Percentiles rank a stretch among this genome's conserved stretches.
phyloP scores from a whole-genome alignment of 2,329 filamentous ascomycete species.

The Aspergillus sojae region DNA sequence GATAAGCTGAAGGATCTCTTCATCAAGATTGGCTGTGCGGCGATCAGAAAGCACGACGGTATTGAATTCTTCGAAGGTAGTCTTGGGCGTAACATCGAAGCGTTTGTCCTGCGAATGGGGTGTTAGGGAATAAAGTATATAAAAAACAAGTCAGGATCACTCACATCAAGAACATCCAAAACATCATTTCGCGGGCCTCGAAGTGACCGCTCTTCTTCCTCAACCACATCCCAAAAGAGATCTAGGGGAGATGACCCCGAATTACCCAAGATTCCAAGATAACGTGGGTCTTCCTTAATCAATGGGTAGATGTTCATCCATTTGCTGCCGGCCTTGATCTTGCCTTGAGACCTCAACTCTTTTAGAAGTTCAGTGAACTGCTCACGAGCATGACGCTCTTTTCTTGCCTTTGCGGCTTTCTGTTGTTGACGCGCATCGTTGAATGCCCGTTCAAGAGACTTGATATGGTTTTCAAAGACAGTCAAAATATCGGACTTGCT shows the following conservation, averaged over 20 bases:
- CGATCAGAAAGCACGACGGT: constrained; percentile 80
- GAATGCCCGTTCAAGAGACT: constrained; percentile 83
- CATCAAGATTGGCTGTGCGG: constrained; percentile 84
- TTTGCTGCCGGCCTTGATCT: constrained; percentile 86
- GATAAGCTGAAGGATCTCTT: constrained; percentile 75
- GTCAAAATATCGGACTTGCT: constrained; percentile 88
- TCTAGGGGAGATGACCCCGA: constrained; percentile 83
- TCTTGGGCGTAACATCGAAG: constrained; percentile 85
- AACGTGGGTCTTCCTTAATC: constrained; percentile 80
- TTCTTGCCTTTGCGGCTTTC: constrained; percentile 76
- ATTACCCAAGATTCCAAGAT: constrained; percentile 80
- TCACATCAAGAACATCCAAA: constrained; percentile 83
- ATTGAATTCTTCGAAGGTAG: constrained; percentile 85
- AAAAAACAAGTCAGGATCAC: constrained; percentile 32
- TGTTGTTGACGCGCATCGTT: constrained; percentile 89
- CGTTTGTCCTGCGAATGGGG: constrained; percentile 69
- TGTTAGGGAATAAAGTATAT: constrained; percentile 38
- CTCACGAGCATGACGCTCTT: constrained; percentile 85
- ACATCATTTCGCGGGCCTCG: constrained; percentile 80
- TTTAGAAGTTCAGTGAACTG: constrained; percentile 73
- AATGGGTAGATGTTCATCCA: constrained; percentile 80
- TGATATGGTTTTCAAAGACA: constrained; percentile 94
- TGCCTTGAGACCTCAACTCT: constrained; percentile 73
- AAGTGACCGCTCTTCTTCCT: constrained; percentile 88
- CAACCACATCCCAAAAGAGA: constrained; percentile 92